A percentile compares a stretch with the other conserved stretches of the same genome.
Conservation (phyloP, 2,329 filamentous ascomycete species). For the Alternaria dauci region DNA sequence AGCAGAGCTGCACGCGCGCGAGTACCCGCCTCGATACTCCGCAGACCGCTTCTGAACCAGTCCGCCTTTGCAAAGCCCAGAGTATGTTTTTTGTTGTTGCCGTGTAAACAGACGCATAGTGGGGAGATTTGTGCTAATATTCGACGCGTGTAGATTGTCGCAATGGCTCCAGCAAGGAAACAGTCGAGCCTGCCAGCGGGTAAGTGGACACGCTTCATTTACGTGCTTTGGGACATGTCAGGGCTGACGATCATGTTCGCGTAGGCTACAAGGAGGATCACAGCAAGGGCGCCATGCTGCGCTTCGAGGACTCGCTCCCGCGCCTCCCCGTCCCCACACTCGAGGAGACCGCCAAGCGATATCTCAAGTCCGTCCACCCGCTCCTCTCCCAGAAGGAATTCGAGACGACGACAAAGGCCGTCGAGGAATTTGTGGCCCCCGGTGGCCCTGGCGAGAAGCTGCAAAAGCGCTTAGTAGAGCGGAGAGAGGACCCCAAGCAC, state of each 20-base stretch:
- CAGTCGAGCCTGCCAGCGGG: constrained; percentile 58
- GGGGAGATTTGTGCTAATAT: constrained; percentile 18
- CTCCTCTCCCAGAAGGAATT: constrained; percentile 74
- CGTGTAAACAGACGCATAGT: not conserved
- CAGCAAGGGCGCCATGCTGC: constrained; percentile 80
- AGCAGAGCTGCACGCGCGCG: constrained; percentile 52
- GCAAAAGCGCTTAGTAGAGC: constrained; percentile 85
- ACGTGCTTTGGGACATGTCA: constrained; percentile 21
- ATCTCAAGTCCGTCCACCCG: constrained; percentile 81
- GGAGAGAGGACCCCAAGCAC: constrained; percentile 77
- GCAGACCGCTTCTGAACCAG: constrained; percentile 39
- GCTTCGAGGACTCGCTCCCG: constrained; percentile 86
- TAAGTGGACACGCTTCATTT: constrained; percentile 38
- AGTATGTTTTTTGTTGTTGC: constrained; percentile 33
- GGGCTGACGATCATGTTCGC: constrained; percentile 4
- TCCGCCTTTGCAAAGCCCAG: constrained; percentile 35
- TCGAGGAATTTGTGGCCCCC: constrained; percentile 88
- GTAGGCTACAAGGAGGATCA: constrained; percentile 81
- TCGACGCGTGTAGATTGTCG: constrained; percentile 34
- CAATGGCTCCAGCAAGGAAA: constrained; percentile 52
- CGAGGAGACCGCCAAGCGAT: constrained; percentile 81
- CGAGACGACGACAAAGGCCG: constrained; percentile 78
- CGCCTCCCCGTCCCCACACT: constrained; percentile 81
- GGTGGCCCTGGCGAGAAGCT: constrained; percentile 82
- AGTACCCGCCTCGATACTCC: constrained; percentile 50